These are phyloP conservation scores for Mycena leptocephala DNA, from an alignment of 768 basidiomycete genomes.

Conservation along the genomic window DNA sequence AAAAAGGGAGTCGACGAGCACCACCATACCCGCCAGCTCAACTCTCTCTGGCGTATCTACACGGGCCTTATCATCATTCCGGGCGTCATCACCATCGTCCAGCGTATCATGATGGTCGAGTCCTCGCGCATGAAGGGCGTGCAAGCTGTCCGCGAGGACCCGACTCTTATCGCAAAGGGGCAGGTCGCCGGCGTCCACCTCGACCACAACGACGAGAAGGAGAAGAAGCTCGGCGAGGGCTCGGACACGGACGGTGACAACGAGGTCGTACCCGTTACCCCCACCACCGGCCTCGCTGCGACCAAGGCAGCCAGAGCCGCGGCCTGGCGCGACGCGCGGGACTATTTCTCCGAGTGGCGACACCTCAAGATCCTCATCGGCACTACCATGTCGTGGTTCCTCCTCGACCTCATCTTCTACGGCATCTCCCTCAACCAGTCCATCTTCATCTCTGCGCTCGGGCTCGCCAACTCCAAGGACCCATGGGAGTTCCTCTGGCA, in stretches of 20 bases:
- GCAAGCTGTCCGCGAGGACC: conserved; percentile 21
- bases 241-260: no score
- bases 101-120: conserved; percentile 23
- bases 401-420: no score
- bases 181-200: conserved; percentile 15
- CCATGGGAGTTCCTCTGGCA: conserved; percentile 35
- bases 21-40: conserved; percentile 27
- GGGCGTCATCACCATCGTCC: conserved; percentile 27
- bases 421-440: conserved; percentile 35
- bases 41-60: conserved; percentile 33
- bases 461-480: conserved; percentile 30
- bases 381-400: conserved; percentile 30
- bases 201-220: not conserved
- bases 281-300: conserved; percentile 12
- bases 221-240: no score
- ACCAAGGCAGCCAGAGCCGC: conserved; percentile 22
- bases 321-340: conserved; percentile 31
- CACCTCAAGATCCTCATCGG: conserved; percentile 33
- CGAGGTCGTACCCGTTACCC: not conserved
- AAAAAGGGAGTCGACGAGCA: conserved; percentile 16
- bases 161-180: conserved; percentile 15
- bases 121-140: conserved; percentile 29
- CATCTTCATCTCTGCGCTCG: conserved; percentile 30
- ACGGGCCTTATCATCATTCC: conserved; percentile 27
- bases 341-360: conserved; percentile 33